These are phyloP conservation scores for Allomyces macrogynus DNA, from an alignment of 192 early-diverging fungal species.

Conservation along the genomic window DNA sequence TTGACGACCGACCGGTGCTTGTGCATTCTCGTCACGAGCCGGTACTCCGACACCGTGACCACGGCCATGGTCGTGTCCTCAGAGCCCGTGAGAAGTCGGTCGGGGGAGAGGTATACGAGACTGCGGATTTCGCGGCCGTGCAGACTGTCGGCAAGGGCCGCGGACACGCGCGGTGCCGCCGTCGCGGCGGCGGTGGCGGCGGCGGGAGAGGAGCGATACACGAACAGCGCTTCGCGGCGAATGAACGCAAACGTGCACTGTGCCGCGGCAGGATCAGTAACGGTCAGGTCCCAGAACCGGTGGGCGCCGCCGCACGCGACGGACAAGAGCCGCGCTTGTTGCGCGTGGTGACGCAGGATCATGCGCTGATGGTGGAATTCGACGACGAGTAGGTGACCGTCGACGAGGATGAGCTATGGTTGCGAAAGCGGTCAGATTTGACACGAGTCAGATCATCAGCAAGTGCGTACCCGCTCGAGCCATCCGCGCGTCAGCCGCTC, in stretches of 20 bases:
- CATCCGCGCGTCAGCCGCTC: not conserved
- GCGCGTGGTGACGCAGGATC: not conserved
- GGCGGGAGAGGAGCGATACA: not conserved
- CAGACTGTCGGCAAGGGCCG: not conserved
- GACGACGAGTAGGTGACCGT: not conserved
- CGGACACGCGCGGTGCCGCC: not conserved
- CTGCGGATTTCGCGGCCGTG: conserved; percentile 1
- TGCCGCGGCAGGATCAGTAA: not conserved
- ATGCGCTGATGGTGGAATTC: not conserved
- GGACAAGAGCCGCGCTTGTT: not conserved
- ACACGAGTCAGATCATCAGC: too few relatives aligned
- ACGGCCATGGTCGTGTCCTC: not conserved
- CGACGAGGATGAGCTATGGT: not conserved
- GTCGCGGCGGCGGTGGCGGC: not conserved
- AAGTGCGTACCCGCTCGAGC: not conserved
- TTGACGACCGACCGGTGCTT: not conserved
- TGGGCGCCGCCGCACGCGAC: not conserved
- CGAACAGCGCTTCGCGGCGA: not conserved
- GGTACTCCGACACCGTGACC: not conserved
- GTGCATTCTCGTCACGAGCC: not conserved
- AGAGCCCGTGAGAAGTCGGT: not conserved
- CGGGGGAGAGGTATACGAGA: not conserved
- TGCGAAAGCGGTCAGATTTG: too few relatives aligned
- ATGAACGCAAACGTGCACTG: not conserved
- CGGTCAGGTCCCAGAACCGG: not conserved